These are phyloP conservation scores for Aspergillus sp. DNA, from an alignment of 2,329 filamentous ascomycete genomes.

Conservation along the genomic window DNA sequence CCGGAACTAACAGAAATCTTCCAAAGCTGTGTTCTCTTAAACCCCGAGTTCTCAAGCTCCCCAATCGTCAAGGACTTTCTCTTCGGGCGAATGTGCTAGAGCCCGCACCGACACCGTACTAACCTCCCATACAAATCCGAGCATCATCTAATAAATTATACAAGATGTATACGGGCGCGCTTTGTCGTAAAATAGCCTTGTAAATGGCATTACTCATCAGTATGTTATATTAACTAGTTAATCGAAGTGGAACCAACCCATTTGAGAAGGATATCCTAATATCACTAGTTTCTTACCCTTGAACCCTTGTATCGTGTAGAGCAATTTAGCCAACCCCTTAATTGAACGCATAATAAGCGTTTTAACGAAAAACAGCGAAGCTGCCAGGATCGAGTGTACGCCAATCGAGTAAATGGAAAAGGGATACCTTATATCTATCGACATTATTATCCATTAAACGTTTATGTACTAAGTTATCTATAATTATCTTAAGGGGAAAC, in stretches of 20 bases:
- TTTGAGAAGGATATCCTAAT: background rate
- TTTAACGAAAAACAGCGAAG: background rate
- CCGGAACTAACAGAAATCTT: background rate
- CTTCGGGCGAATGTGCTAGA: constrained; percentile 51
- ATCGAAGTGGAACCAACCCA: background rate
- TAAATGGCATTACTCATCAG: background rate
- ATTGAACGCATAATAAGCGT: background rate
- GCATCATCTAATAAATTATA: background rate
- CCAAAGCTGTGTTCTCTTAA: constrained; percentile 78
- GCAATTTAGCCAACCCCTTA: too few relatives aligned
- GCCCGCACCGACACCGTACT: background rate
- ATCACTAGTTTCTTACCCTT: background rate
- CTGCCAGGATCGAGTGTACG: background rate
- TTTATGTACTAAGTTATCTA: constrained; percentile 12
- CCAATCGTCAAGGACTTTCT: constrained; percentile 89
- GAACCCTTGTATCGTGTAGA: too few relatives aligned
- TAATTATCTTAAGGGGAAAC: constrained; percentile 5
- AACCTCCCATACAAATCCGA: background rate
- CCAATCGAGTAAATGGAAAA: background rate
- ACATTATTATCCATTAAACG: constrained; percentile 18
- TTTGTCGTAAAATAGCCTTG: background rate
- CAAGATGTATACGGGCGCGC: background rate
- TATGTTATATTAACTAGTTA: background rate
- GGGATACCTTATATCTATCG: constrained; percentile 8
- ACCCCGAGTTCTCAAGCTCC: constrained; percentile 91